Conservation (phyloP, 805 yeast genomes). For the Candida insectalens region DNA sequence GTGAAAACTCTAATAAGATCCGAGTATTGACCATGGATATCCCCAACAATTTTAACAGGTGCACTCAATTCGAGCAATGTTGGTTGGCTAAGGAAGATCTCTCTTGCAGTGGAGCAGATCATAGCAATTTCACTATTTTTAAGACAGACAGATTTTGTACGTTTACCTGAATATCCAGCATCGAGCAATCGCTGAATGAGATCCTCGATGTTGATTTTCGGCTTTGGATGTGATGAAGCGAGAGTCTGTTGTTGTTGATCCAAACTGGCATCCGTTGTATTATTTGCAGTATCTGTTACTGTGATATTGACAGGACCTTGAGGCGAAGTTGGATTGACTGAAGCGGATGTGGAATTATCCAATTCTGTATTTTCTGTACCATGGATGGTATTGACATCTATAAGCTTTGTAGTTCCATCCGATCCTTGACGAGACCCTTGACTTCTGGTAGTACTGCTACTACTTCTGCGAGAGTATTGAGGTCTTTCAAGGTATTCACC, state of each 20-base stretch:
- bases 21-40: slow-evolving; percentile 94
- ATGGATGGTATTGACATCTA: background rate
- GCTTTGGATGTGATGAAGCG: slow-evolving; percentile 3
- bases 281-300: slow-evolving; percentile 1
- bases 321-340: background rate
- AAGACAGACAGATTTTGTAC: slow-evolving; percentile 81
- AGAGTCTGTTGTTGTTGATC: too few species aligned
- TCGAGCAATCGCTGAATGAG: slow-evolving; percentile 84
- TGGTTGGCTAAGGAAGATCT: slow-evolving; percentile 85
- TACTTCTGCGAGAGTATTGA: too few species aligned
- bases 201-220: slow-evolving; percentile 57
- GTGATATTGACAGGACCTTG: slow-evolving; percentile 1
- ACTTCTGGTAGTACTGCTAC: too few species aligned
- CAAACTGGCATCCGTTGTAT: background rate
- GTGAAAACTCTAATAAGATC: slow-evolving; percentile 87
- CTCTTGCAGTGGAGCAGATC: slow-evolving; percentile 82
- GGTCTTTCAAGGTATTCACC: too few species aligned
- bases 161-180: slow-evolving; percentile 92
- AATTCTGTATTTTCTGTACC: background rate
- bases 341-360: too few species aligned
- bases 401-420: too few species aligned
- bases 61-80: slow-evolving; percentile 78
- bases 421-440: too few species aligned
- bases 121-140: slow-evolving; percentile 83
- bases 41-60: slow-evolving; percentile 84